Evolutionary conservation across 169 alveolate genomes (phyloP), one percentile per base, ranked within the genome.

Genomic region (Plasmodium blacklocki): DNA sequence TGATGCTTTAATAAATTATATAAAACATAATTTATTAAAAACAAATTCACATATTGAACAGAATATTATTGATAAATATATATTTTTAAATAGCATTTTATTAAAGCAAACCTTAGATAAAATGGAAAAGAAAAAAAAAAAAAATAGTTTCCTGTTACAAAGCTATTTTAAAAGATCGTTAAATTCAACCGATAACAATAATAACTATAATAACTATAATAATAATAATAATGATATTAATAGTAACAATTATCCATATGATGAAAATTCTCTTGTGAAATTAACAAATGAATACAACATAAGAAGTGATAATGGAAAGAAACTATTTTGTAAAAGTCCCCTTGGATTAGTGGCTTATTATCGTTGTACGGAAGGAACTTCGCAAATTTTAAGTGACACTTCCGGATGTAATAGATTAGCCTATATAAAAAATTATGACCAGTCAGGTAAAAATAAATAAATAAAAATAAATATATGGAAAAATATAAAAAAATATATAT

Each of bases 331-430:
- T 26, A 64, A 3, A 18, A 21, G 18, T 0, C 91, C 91, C 9
- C 39, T 83, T 2, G 91, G 91, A 49, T 56, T 83, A 9, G 91
- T 83, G 2, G 73, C 74, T 14, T 83, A 83, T 54, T 83, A 83
- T 50, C 47, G 85, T 2, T 83, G 91, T 62, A 62, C 78, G 26
- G 91, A 83, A 26, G 91, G 91, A 26, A 83, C 29, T 18, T 23
- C 21, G 14, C 11, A 58, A 11, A 63, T 26, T 7, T 15, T 83
- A 62, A 18, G 29, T 12, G 91, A 83, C 68, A 19, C 26, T 2
- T 83, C 91, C 6, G 91, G 91, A 32, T 83, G 91, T 29, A 29
- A 47, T 19, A 52, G 91, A 62, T 18, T 72, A 5, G 91, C 85
- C 14, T 21, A 9, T 26, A 67, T 83, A 14, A 58, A 60, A 49